Evolutionary conservation across 345 rosid species (phyloP), one percentile per base, ranked within the genome.

Genomic region (Arabidopsis suecica): DNA sequence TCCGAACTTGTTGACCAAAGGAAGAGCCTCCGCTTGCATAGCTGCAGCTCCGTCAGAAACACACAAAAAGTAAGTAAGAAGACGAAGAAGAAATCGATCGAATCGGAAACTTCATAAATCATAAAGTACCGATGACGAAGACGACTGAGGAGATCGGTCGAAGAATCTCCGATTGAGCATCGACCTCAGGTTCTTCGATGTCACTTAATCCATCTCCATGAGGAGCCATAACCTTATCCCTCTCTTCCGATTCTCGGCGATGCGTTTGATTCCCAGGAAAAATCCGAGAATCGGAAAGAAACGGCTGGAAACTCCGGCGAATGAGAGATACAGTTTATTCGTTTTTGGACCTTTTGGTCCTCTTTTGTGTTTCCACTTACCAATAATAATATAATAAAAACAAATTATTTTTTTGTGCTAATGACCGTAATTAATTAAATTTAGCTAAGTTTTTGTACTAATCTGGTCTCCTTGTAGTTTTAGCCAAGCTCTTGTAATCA

Each of bases 11-110:
- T 86, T 80, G 66, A 91, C 97, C 83, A 94, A 49, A 48, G 97
- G 97, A 81, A 84, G 68, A 41, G 98, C 98, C 79, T 94, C 97
- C 48, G 95, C 82, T 79, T 91, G 96, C 98, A 94, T 94, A 81
- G 97, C 98, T 94, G 69, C 71, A 58, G 64, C 49, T 63, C 63
- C 20, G 54, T 71, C 23, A 6, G 36, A 41, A 14, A 57, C 18
- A 23, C 57, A 22, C 20, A 20, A 45, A 20, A 45, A 2, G 14
- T 33, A 18, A 66, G 41, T 28, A 34, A 13, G 36, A 38, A 36
- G 20, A 56, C 51, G 56, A 23, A 20, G 18, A 30, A 38, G 22
- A 56, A 61, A 58, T 6, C 30, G 25, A 59, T 40, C 18, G 3
- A 76, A 49, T 59, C 20, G 40, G 47, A 32, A 57, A 41, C 30